A percentile compares a stretch with the other conserved stretches of the same genome.
These are phyloP conservation scores for Corylus avellana DNA, from an alignment of 306 rosid genomes.

Conservation along the genomic window DNA sequence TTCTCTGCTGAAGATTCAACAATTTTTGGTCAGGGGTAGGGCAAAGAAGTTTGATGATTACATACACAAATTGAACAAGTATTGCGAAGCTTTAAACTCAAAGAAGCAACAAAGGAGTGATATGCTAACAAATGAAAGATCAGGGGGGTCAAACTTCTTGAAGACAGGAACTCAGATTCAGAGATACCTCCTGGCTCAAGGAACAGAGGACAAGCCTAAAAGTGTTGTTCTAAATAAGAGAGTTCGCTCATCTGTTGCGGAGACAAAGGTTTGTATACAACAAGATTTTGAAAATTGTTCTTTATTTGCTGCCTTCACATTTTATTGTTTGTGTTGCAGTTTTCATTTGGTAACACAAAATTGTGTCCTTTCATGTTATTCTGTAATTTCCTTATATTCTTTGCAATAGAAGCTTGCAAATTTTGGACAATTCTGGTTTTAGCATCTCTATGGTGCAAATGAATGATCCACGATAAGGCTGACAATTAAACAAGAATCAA, in stretches of 20 bases:
- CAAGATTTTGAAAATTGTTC: constrained; percentile 13
- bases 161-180: constrained; percentile 62
- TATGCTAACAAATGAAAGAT: constrained; percentile 60
- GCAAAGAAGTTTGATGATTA: constrained; percentile 68
- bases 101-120: constrained; percentile 68
- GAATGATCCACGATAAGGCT: constrained; percentile 17
- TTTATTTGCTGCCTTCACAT: constrained; percentile 3
- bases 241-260: constrained; percentile 64
- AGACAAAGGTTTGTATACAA: constrained; percentile 57
- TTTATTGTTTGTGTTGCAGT: constrained; percentile 12
- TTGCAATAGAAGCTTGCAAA: not conserved
- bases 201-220: constrained; percentile 59
- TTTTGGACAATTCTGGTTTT: not conserved
- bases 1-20: constrained; percentile 33
- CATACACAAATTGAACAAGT: constrained; percentile 61
- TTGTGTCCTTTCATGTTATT: not conserved
- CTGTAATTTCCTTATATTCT: not conserved
- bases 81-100: constrained; percentile 59
- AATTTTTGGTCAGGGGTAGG: constrained; percentile 52
- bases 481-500: not conserved
- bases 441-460: not conserved
- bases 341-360: not conserved
- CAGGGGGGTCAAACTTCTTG: constrained; percentile 47
- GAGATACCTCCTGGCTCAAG: constrained; percentile 50
- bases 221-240: constrained; percentile 61